Evolutionary conservation across 108 stramenopile species (phyloP), one percentile per base, ranked within the genome.

Genomic region (Chaetoceros muelleri): DNA sequence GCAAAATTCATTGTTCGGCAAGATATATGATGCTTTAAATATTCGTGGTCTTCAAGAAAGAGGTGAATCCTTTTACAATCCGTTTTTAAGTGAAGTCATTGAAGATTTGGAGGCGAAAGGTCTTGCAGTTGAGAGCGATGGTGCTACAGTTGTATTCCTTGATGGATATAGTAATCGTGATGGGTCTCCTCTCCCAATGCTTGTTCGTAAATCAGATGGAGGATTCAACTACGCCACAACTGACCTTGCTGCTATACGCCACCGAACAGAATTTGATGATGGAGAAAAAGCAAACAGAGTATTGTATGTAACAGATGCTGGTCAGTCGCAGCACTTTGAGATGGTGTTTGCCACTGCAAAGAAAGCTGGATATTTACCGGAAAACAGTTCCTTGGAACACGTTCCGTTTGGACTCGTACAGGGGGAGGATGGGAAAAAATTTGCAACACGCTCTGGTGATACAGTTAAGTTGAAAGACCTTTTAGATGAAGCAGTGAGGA

Each of bases 1-100:
- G 24, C 19, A 13, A 24, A 8, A 47, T 13, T 47, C 13, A 13
- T 24, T 7, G 46, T 10, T 45, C 5, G 3, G 18, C 2, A 30
- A 75, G 71, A 93, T 88, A 28, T 93, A 93, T 62, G 85, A 85
- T 46, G 55, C 61, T 7, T 68, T 93, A n/a, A 69, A 81, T 44
- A 87, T 93, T 46, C 24, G 54, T 34, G 81, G 81, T 16, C 67
- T 96, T 46, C 48, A 71, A 46, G 91, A 89, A 55, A 62, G 80
- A 34, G 98, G 98, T 26, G 98, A 99, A 71, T 95, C 93, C 1
- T 98, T 94, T 70, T 99, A 99, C 81, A 99, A 99, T 76, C 84
- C 87, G 2, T 88, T 73, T 61, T 79, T 99, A 16, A 65, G 67
- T 24, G 76, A 62, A 10, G 80, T 90, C 7, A 79, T 99, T 25